Evolutionary conservation across 1,284 basidiomycete species (phyloP).

Genomic region (Ceratorhiza oryzae-sativae): DNA sequence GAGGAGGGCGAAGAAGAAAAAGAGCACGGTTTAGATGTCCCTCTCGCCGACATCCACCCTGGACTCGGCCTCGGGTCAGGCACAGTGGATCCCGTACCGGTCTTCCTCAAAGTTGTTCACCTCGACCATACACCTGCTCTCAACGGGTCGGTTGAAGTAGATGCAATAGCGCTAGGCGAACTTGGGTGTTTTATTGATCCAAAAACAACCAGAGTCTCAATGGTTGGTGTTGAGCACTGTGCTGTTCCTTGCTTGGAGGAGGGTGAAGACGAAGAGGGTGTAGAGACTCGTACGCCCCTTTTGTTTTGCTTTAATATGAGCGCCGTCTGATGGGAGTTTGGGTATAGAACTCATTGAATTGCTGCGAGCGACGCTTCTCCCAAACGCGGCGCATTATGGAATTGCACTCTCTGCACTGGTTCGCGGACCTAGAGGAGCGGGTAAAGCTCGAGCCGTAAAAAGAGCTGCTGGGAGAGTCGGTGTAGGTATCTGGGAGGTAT

Average conservation of each 20-base stretch:
- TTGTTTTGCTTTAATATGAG: background rate
- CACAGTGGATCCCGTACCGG: slow-evolving; percentile 43
- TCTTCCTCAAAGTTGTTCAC: slow-evolving; percentile 83
- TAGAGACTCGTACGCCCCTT: slow-evolving; percentile 57
- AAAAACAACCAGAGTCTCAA: slow-evolving; percentile 73
- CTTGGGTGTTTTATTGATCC: slow-evolving; percentile 88
- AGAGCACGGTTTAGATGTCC: slow-evolving; percentile 43
- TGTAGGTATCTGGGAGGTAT: slow-evolving; percentile 82
- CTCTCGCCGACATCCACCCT: slow-evolving; percentile 43
- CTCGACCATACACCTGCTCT: slow-evolving; percentile 69
- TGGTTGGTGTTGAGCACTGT: slow-evolving; percentile 77
- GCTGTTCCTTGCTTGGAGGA: slow-evolving; percentile 57
- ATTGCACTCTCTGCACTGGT: slow-evolving; percentile 32
- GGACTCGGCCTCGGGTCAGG: slow-evolving; percentile 28
- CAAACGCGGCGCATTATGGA: slow-evolving; percentile 65
- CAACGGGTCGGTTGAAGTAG: slow-evolving; percentile 45
- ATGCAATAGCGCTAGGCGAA: slow-evolving; percentile 64
- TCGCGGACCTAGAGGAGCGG: slow-evolving; percentile 59
- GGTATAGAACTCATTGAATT: background rate
- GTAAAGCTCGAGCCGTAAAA: slow-evolving; percentile 70
- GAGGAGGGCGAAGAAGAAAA: slow-evolving; percentile 50
- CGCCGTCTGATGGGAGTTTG: background rate
- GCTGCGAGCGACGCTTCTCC: slow-evolving; percentile 68
- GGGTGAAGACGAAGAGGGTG: slow-evolving; percentile 58
- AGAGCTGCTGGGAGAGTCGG: slow-evolving; percentile 71